Conservation (phyloP, 805 yeast species). For the Sungouiella thailandica region DNA sequence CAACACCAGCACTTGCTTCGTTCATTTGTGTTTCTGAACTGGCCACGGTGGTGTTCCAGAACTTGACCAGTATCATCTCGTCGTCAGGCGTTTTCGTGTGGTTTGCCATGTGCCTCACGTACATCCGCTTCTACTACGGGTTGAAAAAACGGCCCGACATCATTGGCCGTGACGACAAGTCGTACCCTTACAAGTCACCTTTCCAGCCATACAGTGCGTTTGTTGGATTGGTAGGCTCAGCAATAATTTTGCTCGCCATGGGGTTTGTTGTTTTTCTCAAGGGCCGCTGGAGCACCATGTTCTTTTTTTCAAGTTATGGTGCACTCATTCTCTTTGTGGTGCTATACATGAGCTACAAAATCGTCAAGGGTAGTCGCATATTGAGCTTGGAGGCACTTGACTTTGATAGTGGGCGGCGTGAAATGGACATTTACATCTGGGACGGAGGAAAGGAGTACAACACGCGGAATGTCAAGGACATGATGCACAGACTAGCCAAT, state of each 20-base stretch:
- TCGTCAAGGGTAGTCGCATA: constrained; percentile 56
- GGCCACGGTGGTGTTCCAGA: constrained; percentile 61
- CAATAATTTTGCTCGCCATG: constrained; percentile 47
- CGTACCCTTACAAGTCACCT: constrained; percentile 67
- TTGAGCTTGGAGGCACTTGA: constrained; percentile 72
- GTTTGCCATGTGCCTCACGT: constrained; percentile 68
- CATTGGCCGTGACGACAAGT: constrained; percentile 53
- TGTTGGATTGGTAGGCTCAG: constrained; percentile 54
- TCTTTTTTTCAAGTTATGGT: constrained; percentile 64
- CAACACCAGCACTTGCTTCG: constrained; percentile 55
- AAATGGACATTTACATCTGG: constrained; percentile 77
- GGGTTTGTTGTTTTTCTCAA: constrained; percentile 59
- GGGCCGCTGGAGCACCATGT: constrained; percentile 54
- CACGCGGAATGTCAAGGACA: constrained; percentile 27
- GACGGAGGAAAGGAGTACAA: constrained; percentile 57
- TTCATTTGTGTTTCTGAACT: constrained; percentile 53
- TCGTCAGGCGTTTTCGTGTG: constrained; percentile 77
- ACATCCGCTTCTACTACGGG: constrained; percentile 60
- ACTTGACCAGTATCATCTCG: constrained; percentile 62
- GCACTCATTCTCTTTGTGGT: constrained; percentile 49
- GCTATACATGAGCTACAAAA: constrained; percentile 51
- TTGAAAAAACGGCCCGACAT: constrained; percentile 59
- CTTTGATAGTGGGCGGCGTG: constrained; percentile 79
- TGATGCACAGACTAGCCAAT: constrained; percentile 27
- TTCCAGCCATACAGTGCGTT: constrained; percentile 66